phyloP scores from a whole-genome alignment of 2,329 filamentous ascomycete species.

The Fusarium chlamydosporum region DNA sequence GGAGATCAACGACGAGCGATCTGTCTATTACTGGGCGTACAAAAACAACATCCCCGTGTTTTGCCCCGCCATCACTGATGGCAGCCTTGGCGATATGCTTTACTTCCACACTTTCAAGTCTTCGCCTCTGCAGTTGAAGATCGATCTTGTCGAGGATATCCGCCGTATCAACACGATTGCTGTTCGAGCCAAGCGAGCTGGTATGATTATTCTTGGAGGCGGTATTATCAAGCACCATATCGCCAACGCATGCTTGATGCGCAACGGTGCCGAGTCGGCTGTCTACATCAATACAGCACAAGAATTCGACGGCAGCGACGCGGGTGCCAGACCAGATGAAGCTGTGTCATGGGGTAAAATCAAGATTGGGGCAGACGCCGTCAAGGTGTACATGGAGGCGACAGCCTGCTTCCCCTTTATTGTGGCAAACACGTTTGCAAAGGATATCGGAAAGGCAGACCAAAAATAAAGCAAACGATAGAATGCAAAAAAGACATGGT shows the following conservation, averaged over 20 bases:
- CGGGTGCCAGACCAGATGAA: constrained; percentile 93
- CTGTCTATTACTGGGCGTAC: constrained; percentile 97
- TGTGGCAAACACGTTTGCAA: constrained; percentile 76
- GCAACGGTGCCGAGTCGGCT: constrained; percentile 95
- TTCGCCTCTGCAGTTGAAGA: constrained; percentile 82
- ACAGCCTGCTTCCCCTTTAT: constrained; percentile 76
- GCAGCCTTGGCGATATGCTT: constrained; percentile 96
- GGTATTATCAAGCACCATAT: constrained; percentile 99
- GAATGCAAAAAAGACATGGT: constrained; percentile 1
- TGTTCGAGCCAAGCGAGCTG: constrained; percentile 86
- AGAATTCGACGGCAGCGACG: constrained; percentile 97
- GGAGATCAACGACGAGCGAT: constrained; percentile 93
- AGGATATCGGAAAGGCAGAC: constrained; percentile 56
- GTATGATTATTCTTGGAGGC: constrained; percentile 95
- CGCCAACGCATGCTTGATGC: constrained; percentile 96
- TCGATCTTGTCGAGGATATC: constrained; percentile 96
- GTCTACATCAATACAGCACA: constrained; percentile 98
- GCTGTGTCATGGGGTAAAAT: constrained; percentile 99
- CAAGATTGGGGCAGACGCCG: constrained; percentile 85
- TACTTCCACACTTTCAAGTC: constrained; percentile 98
- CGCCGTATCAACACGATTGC: constrained; percentile 92
- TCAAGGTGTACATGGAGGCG: constrained; percentile 82
- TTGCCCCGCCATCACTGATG: constrained; percentile 95
- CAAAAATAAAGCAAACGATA: constrained; percentile 24
- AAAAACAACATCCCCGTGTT: constrained; percentile 98